A percentile compares a stretch with the other conserved stretches of the same genome.
Conservation (phyloP, 83 land plant species). For the Thuja plicata region DNA sequence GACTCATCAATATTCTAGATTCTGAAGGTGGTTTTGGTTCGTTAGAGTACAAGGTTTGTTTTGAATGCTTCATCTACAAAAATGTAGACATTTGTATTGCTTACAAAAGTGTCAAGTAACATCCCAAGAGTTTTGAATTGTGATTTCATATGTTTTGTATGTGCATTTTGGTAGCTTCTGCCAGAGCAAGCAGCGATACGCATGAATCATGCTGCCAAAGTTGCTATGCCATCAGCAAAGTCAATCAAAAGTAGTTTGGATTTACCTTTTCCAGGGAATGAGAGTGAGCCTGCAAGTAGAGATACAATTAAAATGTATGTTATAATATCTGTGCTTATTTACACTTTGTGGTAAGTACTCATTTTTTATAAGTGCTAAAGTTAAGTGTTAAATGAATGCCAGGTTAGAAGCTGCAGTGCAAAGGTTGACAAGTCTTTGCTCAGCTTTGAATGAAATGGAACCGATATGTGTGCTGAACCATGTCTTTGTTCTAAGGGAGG, state of each 20-base stretch:
- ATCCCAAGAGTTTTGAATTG: not conserved
- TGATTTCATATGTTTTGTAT: not conserved
- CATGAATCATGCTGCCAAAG: conserved; percentile 69
- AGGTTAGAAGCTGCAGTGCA: conserved; percentile 99
- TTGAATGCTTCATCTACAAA: not conserved
- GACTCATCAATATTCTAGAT: conserved; percentile 92
- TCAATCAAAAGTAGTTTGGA: conserved; percentile 51
- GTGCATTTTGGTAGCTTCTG: conserved; percentile 70
- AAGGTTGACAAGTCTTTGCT: conserved; percentile 93
- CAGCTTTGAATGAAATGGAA: conserved; percentile 98
- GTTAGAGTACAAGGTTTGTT: conserved; percentile 81
- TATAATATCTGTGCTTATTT: not conserved
- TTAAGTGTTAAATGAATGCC: conserved; percentile 19
- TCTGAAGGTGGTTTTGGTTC: conserved; percentile 99
- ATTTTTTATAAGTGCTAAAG: not conserved
- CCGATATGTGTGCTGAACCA: conserved; percentile 95
- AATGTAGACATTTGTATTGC: not conserved
- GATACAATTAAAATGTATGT: conserved; percentile 89
- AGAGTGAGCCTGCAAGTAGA: conserved; percentile 86
- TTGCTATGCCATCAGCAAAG: conserved; percentile 58
- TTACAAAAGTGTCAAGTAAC: not conserved
- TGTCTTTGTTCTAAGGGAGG: conserved; percentile 98
- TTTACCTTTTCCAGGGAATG: conserved; percentile 83
- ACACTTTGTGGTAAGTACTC: not conserved
- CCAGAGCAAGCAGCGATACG: conserved; percentile 88